These are phyloP conservation scores for Oidium heveae DNA, from an alignment of 2,329 filamentous ascomycete species.

Conservation along the genomic window DNA sequence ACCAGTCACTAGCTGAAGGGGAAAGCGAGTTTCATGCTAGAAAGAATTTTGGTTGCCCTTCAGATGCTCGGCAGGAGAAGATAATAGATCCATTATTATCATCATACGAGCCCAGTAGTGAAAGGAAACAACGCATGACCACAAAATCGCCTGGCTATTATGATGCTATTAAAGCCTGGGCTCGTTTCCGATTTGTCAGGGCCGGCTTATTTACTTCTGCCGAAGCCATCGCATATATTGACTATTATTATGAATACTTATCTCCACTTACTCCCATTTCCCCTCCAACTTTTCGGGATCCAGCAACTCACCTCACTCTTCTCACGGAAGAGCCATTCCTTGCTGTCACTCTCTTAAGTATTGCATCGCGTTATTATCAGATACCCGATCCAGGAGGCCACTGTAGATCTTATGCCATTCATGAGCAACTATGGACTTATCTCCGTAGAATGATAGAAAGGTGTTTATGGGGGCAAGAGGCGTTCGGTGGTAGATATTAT, in stretches of 20 bases:
- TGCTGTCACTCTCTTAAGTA: slow-evolving; percentile 72
- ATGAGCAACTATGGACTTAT: slow-evolving; percentile 88
- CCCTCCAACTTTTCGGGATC: slow-evolving; percentile 66
- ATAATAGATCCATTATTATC: slow-evolving; percentile 11
- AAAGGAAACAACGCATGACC: slow-evolving; percentile 2
- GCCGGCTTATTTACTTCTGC: slow-evolving; percentile 89
- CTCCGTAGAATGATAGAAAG: slow-evolving; percentile 86
- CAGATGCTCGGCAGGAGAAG: slow-evolving; percentile 5
- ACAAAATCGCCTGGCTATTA: slow-evolving; percentile 28
- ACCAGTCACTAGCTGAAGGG: slow-evolving; percentile 9
- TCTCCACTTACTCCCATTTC: slow-evolving; percentile 86
- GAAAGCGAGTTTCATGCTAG: slow-evolving; percentile 7
- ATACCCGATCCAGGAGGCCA: slow-evolving; percentile 57
- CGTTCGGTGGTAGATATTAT: slow-evolving; percentile 71
- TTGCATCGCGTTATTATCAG: slow-evolving; percentile 65
- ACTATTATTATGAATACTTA: slow-evolving; percentile 84
- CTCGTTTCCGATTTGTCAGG: slow-evolving; percentile 76
- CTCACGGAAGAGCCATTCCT: slow-evolving; percentile 83
- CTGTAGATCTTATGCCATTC: slow-evolving; percentile 72
- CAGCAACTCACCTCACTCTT: slow-evolving; percentile 53
- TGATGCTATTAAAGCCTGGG: slow-evolving; percentile 68
- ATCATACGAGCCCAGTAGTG: slow-evolving; percentile 4
- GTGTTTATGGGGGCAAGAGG: slow-evolving; percentile 86
- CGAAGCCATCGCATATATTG: slow-evolving; percentile 81
- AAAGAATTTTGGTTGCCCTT: slow-evolving; percentile 5